These are phyloP conservation scores for Strombidium stylifer DNA, from an alignment of 73 alveolate genomes.

Conservation along the genomic window DNA sequence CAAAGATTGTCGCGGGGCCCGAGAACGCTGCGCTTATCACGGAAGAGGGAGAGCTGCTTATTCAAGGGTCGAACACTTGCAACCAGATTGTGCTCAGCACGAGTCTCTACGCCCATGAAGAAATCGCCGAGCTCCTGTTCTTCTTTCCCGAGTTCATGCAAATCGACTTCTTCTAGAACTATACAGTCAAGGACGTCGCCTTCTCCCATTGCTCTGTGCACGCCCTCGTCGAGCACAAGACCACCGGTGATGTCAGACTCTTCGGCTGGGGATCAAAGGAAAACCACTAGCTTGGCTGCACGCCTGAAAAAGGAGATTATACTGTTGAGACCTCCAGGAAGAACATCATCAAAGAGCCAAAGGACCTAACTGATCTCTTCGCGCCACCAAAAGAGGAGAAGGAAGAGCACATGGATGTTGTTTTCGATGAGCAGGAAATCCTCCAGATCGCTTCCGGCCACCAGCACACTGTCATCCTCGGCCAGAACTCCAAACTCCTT, in stretches of 20 bases:
- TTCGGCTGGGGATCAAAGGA: conserved; percentile 25
- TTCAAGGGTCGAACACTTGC: conserved; percentile 11
- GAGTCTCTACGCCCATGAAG: not conserved
- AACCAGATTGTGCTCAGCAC: conserved; percentile 15
- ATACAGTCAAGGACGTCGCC: not conserved
- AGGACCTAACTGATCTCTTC: too few species aligned
- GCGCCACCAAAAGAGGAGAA: too few species aligned
- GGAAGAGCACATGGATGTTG: too few species aligned
- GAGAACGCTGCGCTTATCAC: conserved; percentile 15
- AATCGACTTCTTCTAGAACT: not conserved
- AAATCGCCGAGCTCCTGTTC: not conserved
- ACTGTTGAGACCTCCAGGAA: too few species aligned
- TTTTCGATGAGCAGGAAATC: too few species aligned
- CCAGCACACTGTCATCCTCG: too few species aligned
- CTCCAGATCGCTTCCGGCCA: too few species aligned
- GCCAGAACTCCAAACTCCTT: too few species aligned
- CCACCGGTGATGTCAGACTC: not conserved
- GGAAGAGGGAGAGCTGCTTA: conserved; percentile 5
- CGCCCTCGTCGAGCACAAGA: not conserved
- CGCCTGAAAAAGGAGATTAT: not conserved
- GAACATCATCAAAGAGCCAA: too few species aligned
- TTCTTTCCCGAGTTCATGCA: conserved; percentile 33
- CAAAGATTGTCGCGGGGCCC: conserved; percentile 4
- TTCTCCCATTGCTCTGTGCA: conserved; percentile 5
- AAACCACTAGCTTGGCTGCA: not conserved